Base-by-base conservation (phyloP, 129 eudicot genomes). In the Tagetes patula region DNA sequence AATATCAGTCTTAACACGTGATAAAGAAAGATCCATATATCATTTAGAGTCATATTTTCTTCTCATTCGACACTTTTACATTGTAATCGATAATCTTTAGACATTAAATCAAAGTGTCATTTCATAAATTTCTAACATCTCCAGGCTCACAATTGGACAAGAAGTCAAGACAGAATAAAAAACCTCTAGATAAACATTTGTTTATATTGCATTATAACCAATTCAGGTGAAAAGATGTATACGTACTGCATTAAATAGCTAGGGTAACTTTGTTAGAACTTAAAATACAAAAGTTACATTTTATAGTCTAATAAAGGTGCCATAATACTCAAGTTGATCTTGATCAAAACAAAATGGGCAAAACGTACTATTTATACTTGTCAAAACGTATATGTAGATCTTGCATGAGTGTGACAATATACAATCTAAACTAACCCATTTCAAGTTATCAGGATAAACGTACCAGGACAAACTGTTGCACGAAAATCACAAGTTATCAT, bases 401-500 rank as follows among this genome's bases (percentile, higher is more conserved):
- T 1, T 0, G 8, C 0, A 33, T 34, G 6, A 8, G 3, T 30
- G 11, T 6, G 36, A 6, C 3, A 6, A 55, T 1, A 55, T 55
- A 53, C 37, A 30, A 55, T 11, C 9, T 3, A 3, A 33, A 34
- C 11, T 3, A 0, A 10, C 66, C 11, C 8, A 1, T 59, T 32
- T 27, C 2, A 20, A 20, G 27, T 20, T 20, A 20, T 20, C 27
- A 20, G 27, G 27, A 20, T 20, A 27, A 31, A 1, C 1, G 2
- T 2, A 3, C 33, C 9, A 60, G 1, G 14, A 60, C 1, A 33
- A 34, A 60, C 8, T 8, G 12, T 60, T 4, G 43, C 43, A 60
- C 43, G 39, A 11, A 61, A 62, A 53, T 70, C 74, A 69, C 60
- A 46, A 30, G 66, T 47, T 6, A 55, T 55, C 30, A 13, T 20